Conservation (phyloP, 768 basidiomycete genomes). For the Candolleomyces aberdarensis region DNA sequence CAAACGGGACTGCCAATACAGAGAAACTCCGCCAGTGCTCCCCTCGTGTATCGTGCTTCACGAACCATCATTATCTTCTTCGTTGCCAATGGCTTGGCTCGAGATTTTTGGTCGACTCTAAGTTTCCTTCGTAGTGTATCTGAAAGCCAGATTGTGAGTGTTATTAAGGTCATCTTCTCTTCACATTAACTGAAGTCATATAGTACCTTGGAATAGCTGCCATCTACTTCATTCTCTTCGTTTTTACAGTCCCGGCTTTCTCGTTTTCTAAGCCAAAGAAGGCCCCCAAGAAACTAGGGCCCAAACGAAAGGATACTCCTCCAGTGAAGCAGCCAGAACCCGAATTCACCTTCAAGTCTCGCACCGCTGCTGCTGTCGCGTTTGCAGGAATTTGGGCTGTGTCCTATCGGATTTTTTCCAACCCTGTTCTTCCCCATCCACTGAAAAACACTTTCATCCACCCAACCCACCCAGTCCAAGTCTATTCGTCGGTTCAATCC, state of each 20-base stretch:
- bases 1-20: slow-evolving; percentile 1
- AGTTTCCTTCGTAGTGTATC: slow-evolving; percentile 26
- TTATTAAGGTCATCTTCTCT: neutral
- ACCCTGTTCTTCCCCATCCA: slow-evolving; percentile 59
- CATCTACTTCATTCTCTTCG: slow-evolving; percentile 8
- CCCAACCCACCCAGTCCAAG: slow-evolving; percentile 52
- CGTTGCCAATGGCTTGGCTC: slow-evolving; percentile 21
- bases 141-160: slow-evolving; percentile 37
- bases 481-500: slow-evolving; percentile 66
- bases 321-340: neutral
- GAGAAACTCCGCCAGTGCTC: slow-evolving; percentile 4
- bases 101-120: slow-evolving; percentile 27
- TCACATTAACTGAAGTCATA: slow-evolving; percentile 19
- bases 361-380: slow-evolving; percentile 17
- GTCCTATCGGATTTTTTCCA: slow-evolving; percentile 35
- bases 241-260: slow-evolving; percentile 1
- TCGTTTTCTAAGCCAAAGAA: slow-evolving; percentile 13
- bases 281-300: slow-evolving; percentile 12
- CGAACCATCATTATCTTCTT: slow-evolving; percentile 24
- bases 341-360: slow-evolving; percentile 2
- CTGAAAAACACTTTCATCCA: slow-evolving; percentile 47
- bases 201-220: slow-evolving; percentile 35
- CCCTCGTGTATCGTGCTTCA: slow-evolving; percentile 19
- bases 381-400: slow-evolving; percentile 36
- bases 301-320: neutral